Evolutionary conservation across 2,329 filamentous ascomycete genomes (phyloP).

Genomic region (Calonectria ilicicola): DNA sequence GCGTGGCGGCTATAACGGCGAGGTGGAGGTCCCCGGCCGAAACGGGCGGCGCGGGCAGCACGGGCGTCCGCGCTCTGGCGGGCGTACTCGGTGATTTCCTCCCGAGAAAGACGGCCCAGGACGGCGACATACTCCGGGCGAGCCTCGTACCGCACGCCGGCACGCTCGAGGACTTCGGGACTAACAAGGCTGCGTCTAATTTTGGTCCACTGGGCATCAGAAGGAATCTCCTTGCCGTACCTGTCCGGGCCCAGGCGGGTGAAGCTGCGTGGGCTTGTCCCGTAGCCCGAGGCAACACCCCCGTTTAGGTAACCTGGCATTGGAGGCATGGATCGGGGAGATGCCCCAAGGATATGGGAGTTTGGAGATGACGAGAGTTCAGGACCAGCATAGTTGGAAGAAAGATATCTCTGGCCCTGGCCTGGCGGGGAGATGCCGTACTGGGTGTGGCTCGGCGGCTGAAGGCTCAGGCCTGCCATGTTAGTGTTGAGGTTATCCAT

Average conservation of each 20-base stretch:
- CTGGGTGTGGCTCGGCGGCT: slow-evolving; percentile 44
- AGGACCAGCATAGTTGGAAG: slow-evolving; percentile 46
- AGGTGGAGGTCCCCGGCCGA: slow-evolving; percentile 18
- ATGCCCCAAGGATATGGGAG: slow-evolving; percentile 47
- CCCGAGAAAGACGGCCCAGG: slow-evolving; percentile 64
- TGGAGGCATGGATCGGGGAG: slow-evolving; percentile 55
- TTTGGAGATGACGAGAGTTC: slow-evolving; percentile 51
- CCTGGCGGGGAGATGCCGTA: slow-evolving; percentile 50
- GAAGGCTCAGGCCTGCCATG: slow-evolving; percentile 56
- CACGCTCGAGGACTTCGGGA: slow-evolving; percentile 67
- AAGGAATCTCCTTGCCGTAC: slow-evolving; percentile 65
- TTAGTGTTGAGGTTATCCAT: slow-evolving; percentile 57
- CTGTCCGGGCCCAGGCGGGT: slow-evolving; percentile 66
- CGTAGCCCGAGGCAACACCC: slow-evolving; percentile 37
- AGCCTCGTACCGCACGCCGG: slow-evolving; percentile 70
- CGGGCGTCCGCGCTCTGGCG: slow-evolving; percentile 61
- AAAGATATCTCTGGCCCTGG: slow-evolving; percentile 50
- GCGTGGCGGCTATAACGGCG: slow-evolving; percentile 27
- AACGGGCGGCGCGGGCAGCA: slow-evolving; percentile 55
- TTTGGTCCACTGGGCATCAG: slow-evolving; percentile 70
- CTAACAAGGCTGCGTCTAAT: slow-evolving; percentile 68
- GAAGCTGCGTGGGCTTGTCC: slow-evolving; percentile 45
- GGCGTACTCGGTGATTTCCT: slow-evolving; percentile 65
- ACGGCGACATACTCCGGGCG: slow-evolving; percentile 72
- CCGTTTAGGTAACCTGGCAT: slow-evolving; percentile 43